These are phyloP conservation scores for Phytophthora sp. DNA, from an alignment of 352 stramenopile species.

Conservation along the genomic window DNA sequence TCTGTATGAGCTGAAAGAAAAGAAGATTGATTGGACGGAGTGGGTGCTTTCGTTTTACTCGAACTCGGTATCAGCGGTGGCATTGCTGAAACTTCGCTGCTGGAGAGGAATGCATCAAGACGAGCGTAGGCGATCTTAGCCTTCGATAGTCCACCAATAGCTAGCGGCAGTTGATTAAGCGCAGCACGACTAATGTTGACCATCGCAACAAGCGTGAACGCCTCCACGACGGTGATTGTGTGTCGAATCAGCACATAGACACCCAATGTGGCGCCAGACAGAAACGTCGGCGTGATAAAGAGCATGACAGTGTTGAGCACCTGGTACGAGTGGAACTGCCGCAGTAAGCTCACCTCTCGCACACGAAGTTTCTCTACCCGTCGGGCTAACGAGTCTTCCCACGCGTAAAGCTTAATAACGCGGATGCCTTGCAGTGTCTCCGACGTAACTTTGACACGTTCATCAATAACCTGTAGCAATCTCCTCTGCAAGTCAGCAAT, in stretches of 20 bases:
- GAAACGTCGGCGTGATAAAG: slow-evolving; percentile 51
- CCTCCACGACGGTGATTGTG: slow-evolving; percentile 26
- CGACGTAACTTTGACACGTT: slow-evolving; percentile 92
- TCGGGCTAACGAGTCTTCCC: slow-evolving; percentile 46
- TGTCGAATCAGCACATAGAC: slow-evolving; percentile 44
- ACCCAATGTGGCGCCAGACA: slow-evolving; percentile 38
- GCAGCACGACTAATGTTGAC: slow-evolving; percentile 31
- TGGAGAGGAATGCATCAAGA: slow-evolving; percentile 15
- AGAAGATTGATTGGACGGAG: no score
- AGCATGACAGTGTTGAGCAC: slow-evolving; percentile 66
- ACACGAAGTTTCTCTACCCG: slow-evolving; percentile 45
- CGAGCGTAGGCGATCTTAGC: slow-evolving; percentile 26
- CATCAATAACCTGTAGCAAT: slow-evolving; percentile 46
- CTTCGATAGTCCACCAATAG: slow-evolving; percentile 16
- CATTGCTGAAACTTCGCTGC: no score
- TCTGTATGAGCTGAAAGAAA: no score
- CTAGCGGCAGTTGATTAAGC: slow-evolving; percentile 17
- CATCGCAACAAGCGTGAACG: slow-evolving; percentile 35
- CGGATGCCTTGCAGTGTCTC: slow-evolving; percentile 90
- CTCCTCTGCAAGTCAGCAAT: slow-evolving; percentile 25
- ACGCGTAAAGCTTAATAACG: slow-evolving; percentile 91
- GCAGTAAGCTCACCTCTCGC: slow-evolving; percentile 44
- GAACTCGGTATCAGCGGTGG: no score
- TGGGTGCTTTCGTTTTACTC: no score
- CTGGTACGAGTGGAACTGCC: slow-evolving; percentile 47